Base-by-base conservation (phyloP, 495 filamentous ascomycete genomes). In the Penicillium nucicola region DNA sequence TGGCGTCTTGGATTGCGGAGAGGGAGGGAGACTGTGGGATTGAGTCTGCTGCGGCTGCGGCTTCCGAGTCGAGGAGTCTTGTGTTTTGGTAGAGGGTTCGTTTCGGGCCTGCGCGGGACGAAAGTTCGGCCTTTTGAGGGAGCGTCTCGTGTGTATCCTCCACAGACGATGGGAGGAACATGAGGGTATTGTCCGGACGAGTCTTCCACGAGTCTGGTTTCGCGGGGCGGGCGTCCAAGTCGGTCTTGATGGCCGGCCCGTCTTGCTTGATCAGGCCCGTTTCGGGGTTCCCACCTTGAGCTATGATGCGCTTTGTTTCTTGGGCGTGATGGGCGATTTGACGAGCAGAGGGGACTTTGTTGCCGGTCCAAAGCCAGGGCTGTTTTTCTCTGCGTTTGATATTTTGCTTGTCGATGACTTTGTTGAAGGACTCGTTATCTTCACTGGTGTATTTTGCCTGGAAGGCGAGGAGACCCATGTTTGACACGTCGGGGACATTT, bases 371-470 rank as follows among this genome's bases (percentile, higher is more conserved):
- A 41, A 96, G 74, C 86, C 92, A 98, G 0, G 83, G 84, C 61
- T 95, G 84, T 53, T 89, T 92, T 61, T 89, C 85, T 11, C 85
- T 82, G 33, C 78, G 79, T 65, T 90, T 92, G 20, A 81, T 77
- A 61, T 97, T 98, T 57, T 96, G 89, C 64, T 86, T 90, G 70
- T 98, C 93, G 11, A 98, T 72, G 1, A 97, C 76, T 59, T 86
- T 86, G 69, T 95, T 92, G 74, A 98, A 97, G 42, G 85, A 89
- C 59, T 96, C 92, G 61, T 97, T 97, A 66, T 98, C 93, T 69
- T 98, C 93, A 56, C 88, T 93, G 4, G 92, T 97, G 67, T 96
- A 97, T 59, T 88, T 90, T 5, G 87, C 78, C 57, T 97, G 93
- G 59, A 97, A 98, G 3, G 86, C 81, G 40, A 83, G 77, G 9